Percentiles rank a stretch among this genome's conserved stretches.
Conservation (phyloP, 345 rosid genomes). For the Tarenaya hassleriana region DNA sequence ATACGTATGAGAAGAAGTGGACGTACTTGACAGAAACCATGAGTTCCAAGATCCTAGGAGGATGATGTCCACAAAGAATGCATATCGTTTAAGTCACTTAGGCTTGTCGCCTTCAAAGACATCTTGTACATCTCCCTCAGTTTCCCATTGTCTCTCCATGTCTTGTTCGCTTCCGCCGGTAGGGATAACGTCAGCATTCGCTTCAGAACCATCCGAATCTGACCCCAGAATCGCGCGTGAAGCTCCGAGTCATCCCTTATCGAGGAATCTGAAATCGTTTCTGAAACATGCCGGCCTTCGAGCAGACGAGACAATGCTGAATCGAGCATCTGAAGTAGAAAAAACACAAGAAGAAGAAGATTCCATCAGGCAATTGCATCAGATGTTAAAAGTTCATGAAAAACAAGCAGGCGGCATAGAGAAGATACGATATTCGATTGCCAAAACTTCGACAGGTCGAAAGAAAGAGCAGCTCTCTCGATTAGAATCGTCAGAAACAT, state of each 20-base stretch:
- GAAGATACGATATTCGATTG: conserved; percentile 52
- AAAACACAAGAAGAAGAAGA: not conserved
- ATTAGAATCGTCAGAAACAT: conserved; percentile 70
- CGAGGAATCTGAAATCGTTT: conserved; percentile 31
- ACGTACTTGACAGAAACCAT: no score
- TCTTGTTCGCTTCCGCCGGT: conserved; percentile 33
- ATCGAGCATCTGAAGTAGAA: conserved; percentile 60
- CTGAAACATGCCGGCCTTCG: conserved; percentile 48
- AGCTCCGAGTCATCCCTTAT: conserved; percentile 39
- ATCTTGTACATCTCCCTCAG: conserved; percentile 72
- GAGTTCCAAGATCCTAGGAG: not conserved
- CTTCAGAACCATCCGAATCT: conserved; percentile 62
- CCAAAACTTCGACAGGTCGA: conserved; percentile 44
- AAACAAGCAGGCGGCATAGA: not conserved
- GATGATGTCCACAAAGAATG: conserved; percentile 57
- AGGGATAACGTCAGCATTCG: conserved; percentile 48
- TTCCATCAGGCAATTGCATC: not conserved
- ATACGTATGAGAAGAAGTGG: no score
- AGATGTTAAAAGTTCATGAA: not conserved
- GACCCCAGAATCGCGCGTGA: conserved; percentile 59
- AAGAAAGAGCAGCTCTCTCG: conserved; percentile 65
- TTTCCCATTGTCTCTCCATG: conserved; percentile 45
- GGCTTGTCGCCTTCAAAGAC: conserved; percentile 53
- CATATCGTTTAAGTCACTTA: conserved; percentile 50
- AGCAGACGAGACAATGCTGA: conserved; percentile 60